Conservation (phyloP, 2,329 filamentous ascomycete species). For the Microdochium trichocladiopsis region DNA sequence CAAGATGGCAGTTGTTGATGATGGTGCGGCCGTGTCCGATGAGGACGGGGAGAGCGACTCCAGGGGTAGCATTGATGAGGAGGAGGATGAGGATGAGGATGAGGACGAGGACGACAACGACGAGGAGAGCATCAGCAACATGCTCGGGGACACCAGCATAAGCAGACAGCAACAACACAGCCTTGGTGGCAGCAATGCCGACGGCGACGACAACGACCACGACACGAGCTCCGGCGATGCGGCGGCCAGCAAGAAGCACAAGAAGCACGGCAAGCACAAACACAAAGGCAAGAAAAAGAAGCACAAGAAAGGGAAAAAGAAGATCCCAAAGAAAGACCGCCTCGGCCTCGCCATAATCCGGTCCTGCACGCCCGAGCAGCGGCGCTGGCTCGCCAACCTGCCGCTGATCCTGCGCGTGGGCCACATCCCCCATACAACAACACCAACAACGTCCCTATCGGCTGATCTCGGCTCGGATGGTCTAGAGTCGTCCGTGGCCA, state of each 20-base stretch:
- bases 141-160: no score
- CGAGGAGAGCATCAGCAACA: background rate
- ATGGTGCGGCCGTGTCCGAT: slow-evolving; percentile 17
- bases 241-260: slow-evolving; percentile 11
- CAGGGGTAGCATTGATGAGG: slow-evolving; percentile 2
- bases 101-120: slow-evolving; percentile 17
- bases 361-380: slow-evolving; percentile 47
- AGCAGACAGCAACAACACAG: no score
- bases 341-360: slow-evolving; percentile 48
- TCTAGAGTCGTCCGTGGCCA: no score
- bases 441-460: slow-evolving; percentile 11
- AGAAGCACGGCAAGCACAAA: slow-evolving; percentile 3
- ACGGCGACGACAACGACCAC: background rate
- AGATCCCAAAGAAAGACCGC: slow-evolving; percentile 25
- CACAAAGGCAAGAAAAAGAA: background rate
- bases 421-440: slow-evolving; percentile 39
- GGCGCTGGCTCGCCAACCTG: slow-evolving; percentile 60
- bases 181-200: background rate
- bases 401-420: slow-evolving; percentile 76
- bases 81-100: slow-evolving; percentile 4
- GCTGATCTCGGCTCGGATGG: no score
- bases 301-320: slow-evolving; percentile 7
- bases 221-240: background rate
- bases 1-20: no score
- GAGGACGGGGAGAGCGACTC: slow-evolving; percentile 22